phyloP scores from a whole-genome alignment of 768 basidiomycete species.

The Lactarius evosmus region DNA sequence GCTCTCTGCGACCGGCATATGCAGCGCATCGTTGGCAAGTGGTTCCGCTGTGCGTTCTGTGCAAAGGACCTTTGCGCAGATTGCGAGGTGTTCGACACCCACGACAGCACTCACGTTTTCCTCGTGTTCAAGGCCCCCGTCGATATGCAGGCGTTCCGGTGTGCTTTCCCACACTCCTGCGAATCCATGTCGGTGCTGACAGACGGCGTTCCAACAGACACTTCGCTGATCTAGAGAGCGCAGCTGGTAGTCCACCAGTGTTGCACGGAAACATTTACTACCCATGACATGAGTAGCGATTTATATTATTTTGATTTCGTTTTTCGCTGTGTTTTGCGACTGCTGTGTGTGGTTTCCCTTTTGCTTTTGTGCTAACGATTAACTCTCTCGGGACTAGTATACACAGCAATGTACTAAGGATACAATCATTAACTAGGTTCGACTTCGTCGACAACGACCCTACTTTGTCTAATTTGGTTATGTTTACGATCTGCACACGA shows the following conservation, averaged over 20 bases:
- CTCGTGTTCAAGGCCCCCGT: slow-evolving; percentile 84
- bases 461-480: too few relatives aligned
- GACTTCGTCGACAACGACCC: too few relatives aligned
- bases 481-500: too few relatives aligned
- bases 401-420: background rate
- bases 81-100: slow-evolving; percentile 79
- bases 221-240: slow-evolving; percentile 20
- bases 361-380: background rate
- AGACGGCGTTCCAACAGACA: background rate
- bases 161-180: slow-evolving; percentile 30
- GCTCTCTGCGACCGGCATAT: slow-evolving; percentile 89
- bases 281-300: slow-evolving; percentile 1
- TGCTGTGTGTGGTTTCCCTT: background rate
- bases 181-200: slow-evolving; percentile 16
- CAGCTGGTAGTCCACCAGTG: slow-evolving; percentile 17
- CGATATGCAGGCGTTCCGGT: slow-evolving; percentile 74
- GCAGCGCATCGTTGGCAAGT: slow-evolving; percentile 75
- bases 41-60: slow-evolving; percentile 91
- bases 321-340: background rate
- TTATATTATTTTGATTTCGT: background rate
- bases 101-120: slow-evolving; percentile 80
- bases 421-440: too few relatives aligned
- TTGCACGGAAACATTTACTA: slow-evolving; percentile 12
- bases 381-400: background rate
- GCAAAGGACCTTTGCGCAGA: slow-evolving; percentile 80